Base-by-base conservation (phyloP, 2,329 filamentous ascomycete species). In the Ophiocordyceps unilateralis region DNA sequence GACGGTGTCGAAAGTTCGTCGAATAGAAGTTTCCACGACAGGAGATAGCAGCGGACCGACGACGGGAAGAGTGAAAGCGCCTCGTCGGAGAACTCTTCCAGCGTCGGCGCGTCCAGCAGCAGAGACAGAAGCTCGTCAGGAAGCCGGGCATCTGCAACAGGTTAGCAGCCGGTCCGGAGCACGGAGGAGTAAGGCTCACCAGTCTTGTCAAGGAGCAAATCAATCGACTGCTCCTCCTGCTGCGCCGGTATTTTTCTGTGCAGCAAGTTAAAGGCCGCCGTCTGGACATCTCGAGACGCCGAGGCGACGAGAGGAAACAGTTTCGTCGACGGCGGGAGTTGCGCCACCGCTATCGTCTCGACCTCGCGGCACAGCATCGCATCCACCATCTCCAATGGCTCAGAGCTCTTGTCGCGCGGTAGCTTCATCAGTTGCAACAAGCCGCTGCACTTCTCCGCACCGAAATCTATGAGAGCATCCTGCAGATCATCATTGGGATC, bases 11-110 rank as follows among this genome's bases (percentile, higher is more conserved):
- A 67, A 55, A 89, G 93, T 39, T 89, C 81, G 51, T 93, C 86
- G 55, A 93, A 96, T 0, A 95, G 71, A 1, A 96, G 68, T 48
- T 84, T 76, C 91, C 91, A 98, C 11, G 85, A 83, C 23, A 94
- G 67, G 3, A 98, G 69, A 54, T 95, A 98, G 10, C 80, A 77
- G 42, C 86, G 76, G 40, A 94, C 67, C 0, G 73, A 56, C 1
- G 76, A 65, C 11, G 86, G 86, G 51, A 88, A 82, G 15, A 74
- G 67, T 5, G 78, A 70, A 20, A 87, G 76, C 30, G 72, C 66
- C 9, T 80, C 72, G 40, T 83, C 76, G 0, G 72, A 68, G 39
- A 86, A 74, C 12, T 69, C 68, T n/a, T 81, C 73, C 3, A 83
- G 66, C 0, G 78, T 78, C 1, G 89, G 84, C 0, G 82, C 71